Evolutionary conservation across 177 flowering plant species (phyloP).

Genomic region (Vitis hybrid): DNA sequence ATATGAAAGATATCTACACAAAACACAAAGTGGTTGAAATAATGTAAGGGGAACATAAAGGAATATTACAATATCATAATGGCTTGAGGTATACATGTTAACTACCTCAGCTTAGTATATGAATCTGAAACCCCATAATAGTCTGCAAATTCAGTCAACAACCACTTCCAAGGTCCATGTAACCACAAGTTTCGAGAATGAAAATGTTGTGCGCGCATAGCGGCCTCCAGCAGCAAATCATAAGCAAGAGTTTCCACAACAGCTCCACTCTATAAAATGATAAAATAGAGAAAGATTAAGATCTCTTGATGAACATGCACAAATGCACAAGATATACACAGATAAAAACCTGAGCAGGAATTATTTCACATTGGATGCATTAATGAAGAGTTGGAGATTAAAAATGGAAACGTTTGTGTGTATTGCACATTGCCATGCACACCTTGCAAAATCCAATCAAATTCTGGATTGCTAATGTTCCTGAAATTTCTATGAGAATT

Average conservation of each 20-base stretch:
- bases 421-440: too few species aligned
- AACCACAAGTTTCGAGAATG: constrained; percentile 68
- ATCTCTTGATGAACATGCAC: background rate
- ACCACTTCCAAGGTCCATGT: constrained; percentile 84
- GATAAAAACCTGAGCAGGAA: background rate
- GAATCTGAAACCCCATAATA: constrained; percentile 92
- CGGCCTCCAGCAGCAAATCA: constrained; percentile 83
- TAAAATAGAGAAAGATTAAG: constrained; percentile 4
- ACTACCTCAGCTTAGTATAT: constrained; percentile 79
- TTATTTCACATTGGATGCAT: background rate
- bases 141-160: constrained; percentile 77
- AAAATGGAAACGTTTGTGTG: too few species aligned
- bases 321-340: background rate
- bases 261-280: constrained; percentile 55
- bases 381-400: too few species aligned
- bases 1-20: constrained; percentile 74
- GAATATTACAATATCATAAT: background rate
- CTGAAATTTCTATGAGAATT: too few species aligned
- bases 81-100: background rate
- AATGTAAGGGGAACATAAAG: background rate
- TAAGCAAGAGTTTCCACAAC: constrained; percentile 93
- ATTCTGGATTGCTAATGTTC: too few species aligned
- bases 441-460: too few species aligned
- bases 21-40: constrained; percentile 4
- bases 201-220: constrained; percentile 78